Conservation (phyloP, 306 rosid species). For the Casuarina glauca region DNA sequence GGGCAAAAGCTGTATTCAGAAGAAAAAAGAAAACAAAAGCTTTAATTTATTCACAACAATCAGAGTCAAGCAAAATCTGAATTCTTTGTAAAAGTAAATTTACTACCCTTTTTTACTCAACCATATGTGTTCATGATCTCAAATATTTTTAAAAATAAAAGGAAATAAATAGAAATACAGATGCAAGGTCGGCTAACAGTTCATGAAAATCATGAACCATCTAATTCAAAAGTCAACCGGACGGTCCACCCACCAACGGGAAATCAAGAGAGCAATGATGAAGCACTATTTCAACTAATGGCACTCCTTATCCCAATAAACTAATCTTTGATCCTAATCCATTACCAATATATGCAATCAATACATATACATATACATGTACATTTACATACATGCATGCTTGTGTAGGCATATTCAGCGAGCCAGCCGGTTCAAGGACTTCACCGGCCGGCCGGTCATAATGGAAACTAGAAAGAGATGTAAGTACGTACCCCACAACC, state of each 20-base stretch:
- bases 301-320: not conserved
- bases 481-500: slow-evolving; percentile 88
- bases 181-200: too few species aligned
- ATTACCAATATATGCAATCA: not conserved
- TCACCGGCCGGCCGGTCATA: not conserved
- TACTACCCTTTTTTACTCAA: too few species aligned
- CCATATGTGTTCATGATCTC: too few species aligned
- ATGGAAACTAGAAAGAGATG: not conserved
- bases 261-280: not conserved
- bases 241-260: not conserved
- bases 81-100: too few species aligned
- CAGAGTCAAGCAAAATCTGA: too few species aligned
- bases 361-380: not conserved
- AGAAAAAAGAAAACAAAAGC: too few species aligned
- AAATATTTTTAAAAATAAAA: too few species aligned
- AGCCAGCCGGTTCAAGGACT: not conserved
- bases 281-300: not conserved
- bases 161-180: too few species aligned
- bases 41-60: too few species aligned
- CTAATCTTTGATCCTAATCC: not conserved
- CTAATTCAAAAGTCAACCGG: not conserved
- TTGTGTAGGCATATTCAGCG: not conserved
- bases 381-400: not conserved
- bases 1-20: too few species aligned
- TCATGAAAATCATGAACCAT: not conserved